Evolutionary conservation across 2,329 filamentous ascomycete genomes (phyloP).

Genomic region (Xylariaceae sp.): DNA sequence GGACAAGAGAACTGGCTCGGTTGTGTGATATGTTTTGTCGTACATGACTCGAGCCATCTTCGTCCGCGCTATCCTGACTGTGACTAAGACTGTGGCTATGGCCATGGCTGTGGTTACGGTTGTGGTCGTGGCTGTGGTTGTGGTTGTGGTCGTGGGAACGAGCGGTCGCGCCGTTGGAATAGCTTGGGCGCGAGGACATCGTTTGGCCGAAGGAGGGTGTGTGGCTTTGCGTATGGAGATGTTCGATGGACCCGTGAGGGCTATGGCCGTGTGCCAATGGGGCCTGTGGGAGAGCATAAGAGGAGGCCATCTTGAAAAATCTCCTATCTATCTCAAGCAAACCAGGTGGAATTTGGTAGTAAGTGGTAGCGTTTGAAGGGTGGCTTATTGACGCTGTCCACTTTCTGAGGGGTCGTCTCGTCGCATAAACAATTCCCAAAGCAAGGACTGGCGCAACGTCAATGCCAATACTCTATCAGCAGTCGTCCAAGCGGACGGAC

Average conservation of each 20-base stretch:
- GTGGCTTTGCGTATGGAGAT: slow-evolving; percentile 34
- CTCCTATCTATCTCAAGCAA: too few species aligned
- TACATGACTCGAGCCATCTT: slow-evolving; percentile 20
- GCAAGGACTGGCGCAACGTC: too few species aligned
- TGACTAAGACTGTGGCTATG: slow-evolving; percentile 20
- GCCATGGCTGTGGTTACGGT: slow-evolving; percentile 31
- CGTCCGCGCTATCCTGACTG: slow-evolving; percentile 18
- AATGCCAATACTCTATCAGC: too few species aligned
- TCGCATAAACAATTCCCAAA: too few species aligned
- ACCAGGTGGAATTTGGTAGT: too few species aligned
- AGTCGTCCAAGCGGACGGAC: too few species aligned
- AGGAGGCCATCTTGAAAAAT: slow-evolving; percentile 42
- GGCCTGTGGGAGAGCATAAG: slow-evolving; percentile 51
- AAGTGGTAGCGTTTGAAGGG: too few species aligned
- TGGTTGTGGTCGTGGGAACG: slow-evolving; percentile 31
- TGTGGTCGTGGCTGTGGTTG: slow-evolving; percentile 29
- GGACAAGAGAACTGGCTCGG: slow-evolving; percentile 32
- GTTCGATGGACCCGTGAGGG: slow-evolving; percentile 31
- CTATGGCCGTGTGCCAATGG: slow-evolving; percentile 41
- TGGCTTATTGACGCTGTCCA: too few species aligned
- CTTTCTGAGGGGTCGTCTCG: too few species aligned
- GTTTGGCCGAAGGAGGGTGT: slow-evolving; percentile 39
- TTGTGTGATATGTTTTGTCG: slow-evolving; percentile 30
- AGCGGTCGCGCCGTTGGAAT: slow-evolving; percentile 21
- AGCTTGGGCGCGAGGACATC: slow-evolving; percentile 29